Percentiles rank a stretch among this genome's conserved stretches.
Evolutionary conservation across 371 early-diverging fungal genomes (phyloP).

Genomic region (Mortierella sp.): DNA sequence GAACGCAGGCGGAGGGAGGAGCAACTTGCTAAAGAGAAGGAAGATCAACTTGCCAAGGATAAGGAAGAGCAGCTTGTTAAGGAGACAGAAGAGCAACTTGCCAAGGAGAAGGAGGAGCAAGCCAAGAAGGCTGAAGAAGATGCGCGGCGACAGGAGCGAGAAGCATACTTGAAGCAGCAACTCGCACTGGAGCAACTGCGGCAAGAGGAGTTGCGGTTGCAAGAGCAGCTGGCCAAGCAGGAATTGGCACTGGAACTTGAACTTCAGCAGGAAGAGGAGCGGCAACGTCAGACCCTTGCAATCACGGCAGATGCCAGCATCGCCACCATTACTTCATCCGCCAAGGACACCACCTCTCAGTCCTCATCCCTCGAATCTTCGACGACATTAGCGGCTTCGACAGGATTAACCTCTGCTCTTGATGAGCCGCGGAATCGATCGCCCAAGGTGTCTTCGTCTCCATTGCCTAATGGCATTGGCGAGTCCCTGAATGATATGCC

Average conservation of each 20-base stretch:
- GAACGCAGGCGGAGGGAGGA: constrained; percentile 73
- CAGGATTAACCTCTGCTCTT: constrained; percentile 4
- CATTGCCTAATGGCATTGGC: constrained; percentile 11
- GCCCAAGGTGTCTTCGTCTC: constrained; percentile 17
- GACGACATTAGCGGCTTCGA: not conserved
- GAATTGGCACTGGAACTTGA: constrained; percentile 27
- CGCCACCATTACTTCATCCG: not conserved
- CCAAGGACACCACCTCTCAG: not conserved
- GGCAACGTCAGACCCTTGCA: not conserved
- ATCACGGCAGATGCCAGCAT: not conserved
- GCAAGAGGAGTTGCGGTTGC: constrained; percentile 58
- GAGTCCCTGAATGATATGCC: constrained; percentile 16
- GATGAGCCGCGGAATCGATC: constrained; percentile 23
- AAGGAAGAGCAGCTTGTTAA: constrained; percentile 67
- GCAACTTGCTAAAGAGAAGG: constrained; percentile 69
- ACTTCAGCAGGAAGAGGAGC: constrained; percentile 4
- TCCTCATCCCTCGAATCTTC: not conserved
- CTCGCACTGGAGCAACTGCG: constrained; percentile 54
- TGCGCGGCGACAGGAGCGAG: constrained; percentile 58
- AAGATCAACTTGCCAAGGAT: constrained; percentile 44
- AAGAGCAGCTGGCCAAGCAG: constrained; percentile 56
- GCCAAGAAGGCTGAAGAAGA: constrained; percentile 63
- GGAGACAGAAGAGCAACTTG: constrained; percentile 72
- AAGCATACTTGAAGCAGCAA: constrained; percentile 55
- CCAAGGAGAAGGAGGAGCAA: constrained; percentile 68